These are phyloP conservation scores for Apiospora phragmitis DNA, from an alignment of 2,329 filamentous ascomycete species.

Conservation along the genomic window DNA sequence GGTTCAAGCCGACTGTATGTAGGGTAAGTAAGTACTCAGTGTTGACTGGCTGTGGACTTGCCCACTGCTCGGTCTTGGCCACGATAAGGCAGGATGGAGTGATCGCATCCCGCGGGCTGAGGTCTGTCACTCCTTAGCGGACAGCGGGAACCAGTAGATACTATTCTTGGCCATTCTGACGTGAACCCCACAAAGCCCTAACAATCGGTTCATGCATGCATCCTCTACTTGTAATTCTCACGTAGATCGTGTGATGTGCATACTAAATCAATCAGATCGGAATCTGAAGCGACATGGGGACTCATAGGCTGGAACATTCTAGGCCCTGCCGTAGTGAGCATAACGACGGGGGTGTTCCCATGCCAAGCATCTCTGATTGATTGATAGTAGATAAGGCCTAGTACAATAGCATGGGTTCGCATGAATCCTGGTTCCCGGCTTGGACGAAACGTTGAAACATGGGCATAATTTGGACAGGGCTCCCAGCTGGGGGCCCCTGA, in stretches of 20 bases:
- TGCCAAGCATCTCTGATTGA: neutral
- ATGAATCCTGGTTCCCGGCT: neutral
- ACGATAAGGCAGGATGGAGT: neutral
- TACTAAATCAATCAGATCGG: neutral
- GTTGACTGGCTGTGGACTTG: neutral
- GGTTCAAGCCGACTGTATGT: neutral
- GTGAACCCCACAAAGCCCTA: neutral
- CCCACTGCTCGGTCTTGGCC: too few relatives aligned
- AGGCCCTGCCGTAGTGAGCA: neutral
- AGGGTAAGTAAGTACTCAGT: neutral
- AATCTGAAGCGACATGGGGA: neutral
- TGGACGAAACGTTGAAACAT: neutral
- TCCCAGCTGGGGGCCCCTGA: neutral
- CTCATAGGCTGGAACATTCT: neutral
- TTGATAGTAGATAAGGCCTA: neutral
- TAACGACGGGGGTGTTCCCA: neutral
- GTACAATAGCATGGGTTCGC: neutral
- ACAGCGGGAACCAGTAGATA: neutral
- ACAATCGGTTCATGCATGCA: neutral
- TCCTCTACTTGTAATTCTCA: too few relatives aligned
- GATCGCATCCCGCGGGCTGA: neutral
- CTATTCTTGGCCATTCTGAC: neutral
- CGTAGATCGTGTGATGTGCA: too few relatives aligned
- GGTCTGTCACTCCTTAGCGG: neutral
- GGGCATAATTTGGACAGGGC: neutral